Percentiles rank a stretch among this genome's conserved stretches.
Conservation (phyloP, 176 grass and related monocot genomes). For the Aegilops bicornis region DNA sequence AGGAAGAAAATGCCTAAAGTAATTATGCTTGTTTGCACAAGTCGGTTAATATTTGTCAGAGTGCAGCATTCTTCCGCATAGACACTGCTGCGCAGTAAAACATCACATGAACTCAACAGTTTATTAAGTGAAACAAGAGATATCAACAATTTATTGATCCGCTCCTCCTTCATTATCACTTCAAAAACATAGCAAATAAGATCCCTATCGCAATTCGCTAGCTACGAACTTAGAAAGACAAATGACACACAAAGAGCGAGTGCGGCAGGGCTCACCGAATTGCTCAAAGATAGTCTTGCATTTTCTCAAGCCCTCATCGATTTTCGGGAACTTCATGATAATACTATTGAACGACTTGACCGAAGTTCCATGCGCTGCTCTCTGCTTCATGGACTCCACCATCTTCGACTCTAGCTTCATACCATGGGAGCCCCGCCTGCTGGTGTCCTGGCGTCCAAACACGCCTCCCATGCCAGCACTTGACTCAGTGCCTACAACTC, state of each 20-base stretch:
- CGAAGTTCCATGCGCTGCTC: constrained; percentile 56
- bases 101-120: background rate
- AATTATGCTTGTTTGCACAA: background rate
- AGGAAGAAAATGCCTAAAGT: background rate
- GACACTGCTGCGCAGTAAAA: background rate
- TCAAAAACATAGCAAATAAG: background rate
- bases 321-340: constrained; percentile 90
- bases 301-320: constrained; percentile 77
- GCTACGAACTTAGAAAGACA: background rate
- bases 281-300: constrained; percentile 92
- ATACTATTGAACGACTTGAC: constrained; percentile 80
- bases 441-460: constrained; percentile 50
- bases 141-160: background rate
- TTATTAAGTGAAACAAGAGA: background rate
- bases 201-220: background rate
- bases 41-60: background rate
- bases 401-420: constrained; percentile 75
- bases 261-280: constrained; percentile 61
- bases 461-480: constrained; percentile 62
- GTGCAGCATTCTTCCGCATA: background rate
- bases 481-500: background rate
- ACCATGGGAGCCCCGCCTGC: constrained; percentile 30
- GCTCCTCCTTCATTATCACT: background rate
- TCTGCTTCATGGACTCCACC: constrained; percentile 82
- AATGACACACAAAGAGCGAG: background rate